Evolutionary conservation across 2,329 filamentous ascomycete genomes (phyloP), one percentile per base, ranked within the genome.

Genomic region (Helotiales sp.): DNA sequence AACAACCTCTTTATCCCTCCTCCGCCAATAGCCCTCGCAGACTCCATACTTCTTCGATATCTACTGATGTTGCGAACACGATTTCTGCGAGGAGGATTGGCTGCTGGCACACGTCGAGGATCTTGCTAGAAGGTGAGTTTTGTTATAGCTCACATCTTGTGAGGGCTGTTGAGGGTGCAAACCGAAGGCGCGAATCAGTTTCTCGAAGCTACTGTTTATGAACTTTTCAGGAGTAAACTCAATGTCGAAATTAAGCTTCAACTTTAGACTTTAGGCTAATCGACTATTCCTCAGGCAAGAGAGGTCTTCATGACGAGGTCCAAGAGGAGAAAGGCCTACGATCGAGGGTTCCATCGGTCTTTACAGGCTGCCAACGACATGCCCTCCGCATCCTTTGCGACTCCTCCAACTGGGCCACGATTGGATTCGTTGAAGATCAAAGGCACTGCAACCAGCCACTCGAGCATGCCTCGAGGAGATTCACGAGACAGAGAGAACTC

Each of bases 11-110:
- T n/a, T 17, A n/a, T 17, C 34, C 34, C 9, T 17, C 34, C 33
- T n/a, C 34, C 34, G 19, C 34, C 34, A 38, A 44, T 12, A 44
- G 9, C 22, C 12, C 40, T 15, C 5, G 22, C 36, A 10, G 12
- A 22, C 3, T 17, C 17, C 6, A 3, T 10, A 13, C 15, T 7
- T 25, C 7, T 24, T 27, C n/a, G 10, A 25, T 44, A 6, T 15
- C 40, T n/a, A 7, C 29, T 36, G 38, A 54, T 54, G 19, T 47
- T 54, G 52, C 52, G 27, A 44, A 25, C 30, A 15, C 33, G 5
- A 29, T 15, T 5, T 46, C 51, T 53, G 36, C 51, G 33, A 36
- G 19, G n/a, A 15, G 44, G 33, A 33, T 54, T 30, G 29, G 38
- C n/a, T 10, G 12, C 30, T 24, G 27, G 29, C 47, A 19, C 15